These are phyloP conservation scores for Rosa lucieae DNA, from an alignment of 306 rosid genomes.

Conservation along the genomic window DNA sequence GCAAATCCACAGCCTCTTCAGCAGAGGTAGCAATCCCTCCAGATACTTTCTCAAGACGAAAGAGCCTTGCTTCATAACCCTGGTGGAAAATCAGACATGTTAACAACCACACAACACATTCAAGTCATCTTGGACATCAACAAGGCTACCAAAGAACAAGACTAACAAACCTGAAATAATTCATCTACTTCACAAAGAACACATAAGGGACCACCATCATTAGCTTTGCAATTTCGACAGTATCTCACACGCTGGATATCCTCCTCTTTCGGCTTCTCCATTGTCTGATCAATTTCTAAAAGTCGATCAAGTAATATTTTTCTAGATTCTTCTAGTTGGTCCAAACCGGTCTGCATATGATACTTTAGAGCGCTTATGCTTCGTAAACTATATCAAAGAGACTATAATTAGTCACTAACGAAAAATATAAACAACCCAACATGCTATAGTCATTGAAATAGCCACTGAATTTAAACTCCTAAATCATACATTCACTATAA, in stretches of 20 bases:
- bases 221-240: conserved; percentile 75
- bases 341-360: conserved; percentile 88
- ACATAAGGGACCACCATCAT: conserved; percentile 77
- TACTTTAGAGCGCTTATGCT: conserved; percentile 68
- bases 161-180: conserved; percentile 68
- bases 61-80: conserved; percentile 90
- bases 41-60: conserved; percentile 62
- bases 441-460: background rate
- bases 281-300: conserved; percentile 71
- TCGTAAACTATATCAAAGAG: conserved; percentile 62
- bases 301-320: conserved; percentile 71
- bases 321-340: conserved; percentile 79
- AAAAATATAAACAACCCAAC: background rate
- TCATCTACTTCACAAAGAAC: conserved; percentile 81
- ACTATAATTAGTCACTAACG: conserved; percentile 20
- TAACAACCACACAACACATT: conserved; percentile 13
- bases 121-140: conserved; percentile 14
- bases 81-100: conserved; percentile 29
- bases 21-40: conserved; percentile 80
- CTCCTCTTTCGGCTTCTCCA: conserved; percentile 82
- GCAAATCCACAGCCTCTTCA: conserved; percentile 87
- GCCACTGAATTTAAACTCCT: background rate
- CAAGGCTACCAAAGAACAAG: conserved; percentile 31
- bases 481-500: background rate
- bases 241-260: conserved; percentile 79